These are phyloP conservation scores for Oemleria cerasiformis DNA, from an alignment of 306 rosid genomes.

Conservation along the genomic window DNA sequence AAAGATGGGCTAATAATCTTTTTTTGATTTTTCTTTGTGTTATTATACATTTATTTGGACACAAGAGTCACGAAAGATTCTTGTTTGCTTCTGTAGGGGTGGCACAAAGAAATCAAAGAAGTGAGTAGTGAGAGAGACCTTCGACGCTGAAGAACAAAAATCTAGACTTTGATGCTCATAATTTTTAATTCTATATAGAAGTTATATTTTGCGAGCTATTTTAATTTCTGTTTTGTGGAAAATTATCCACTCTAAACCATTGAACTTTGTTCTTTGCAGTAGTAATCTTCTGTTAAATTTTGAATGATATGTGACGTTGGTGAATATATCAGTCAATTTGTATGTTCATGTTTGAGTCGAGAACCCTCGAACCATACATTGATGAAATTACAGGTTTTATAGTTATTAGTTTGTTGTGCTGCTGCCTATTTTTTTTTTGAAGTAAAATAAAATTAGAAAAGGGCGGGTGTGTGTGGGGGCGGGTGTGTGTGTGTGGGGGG, in stretches of 20 bases:
- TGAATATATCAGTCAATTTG: background rate
- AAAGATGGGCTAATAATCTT: no score
- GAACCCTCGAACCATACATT: background rate
- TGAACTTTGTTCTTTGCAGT: conserved; percentile 18
- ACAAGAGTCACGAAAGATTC: background rate
- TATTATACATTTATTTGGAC: background rate
- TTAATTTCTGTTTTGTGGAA: conserved; percentile 4
- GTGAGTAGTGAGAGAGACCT: conserved; percentile 21
- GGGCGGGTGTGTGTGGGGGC: no score
- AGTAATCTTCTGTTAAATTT: conserved; percentile 7
- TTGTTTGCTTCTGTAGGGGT: conserved; percentile 18
- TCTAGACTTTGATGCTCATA: background rate
- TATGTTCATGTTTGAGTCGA: background rate
- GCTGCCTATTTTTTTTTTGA: no score
- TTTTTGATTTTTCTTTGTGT: background rate
- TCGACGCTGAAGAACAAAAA: conserved; percentile 10
- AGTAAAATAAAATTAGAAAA: no score
- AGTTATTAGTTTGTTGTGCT: background rate
- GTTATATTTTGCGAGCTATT: conserved; percentile 12
- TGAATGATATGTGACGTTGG: conserved; percentile 18
- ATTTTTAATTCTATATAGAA: conserved; percentile 6
- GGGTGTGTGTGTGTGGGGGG: no score
- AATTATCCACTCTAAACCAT: conserved; percentile 19
- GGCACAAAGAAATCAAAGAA: conserved; percentile 44
- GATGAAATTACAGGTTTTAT: background rate